Conservation (phyloP, 192 early-diverging fungal genomes). For the Backusella tuberculispora region DNA sequence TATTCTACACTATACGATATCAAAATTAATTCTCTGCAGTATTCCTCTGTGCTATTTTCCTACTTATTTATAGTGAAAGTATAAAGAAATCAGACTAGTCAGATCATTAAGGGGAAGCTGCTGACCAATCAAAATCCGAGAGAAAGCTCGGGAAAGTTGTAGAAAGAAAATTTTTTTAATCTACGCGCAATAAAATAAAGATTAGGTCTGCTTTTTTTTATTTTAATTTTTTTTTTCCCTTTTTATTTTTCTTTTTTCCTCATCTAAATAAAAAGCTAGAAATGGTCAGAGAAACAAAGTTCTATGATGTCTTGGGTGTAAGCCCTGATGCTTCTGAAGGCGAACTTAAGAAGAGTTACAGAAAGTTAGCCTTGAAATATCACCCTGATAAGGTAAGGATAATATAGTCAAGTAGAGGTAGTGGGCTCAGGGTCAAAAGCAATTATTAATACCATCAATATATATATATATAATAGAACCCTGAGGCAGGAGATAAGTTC, state of each 20-base stretch:
- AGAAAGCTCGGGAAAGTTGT: constrained; percentile 5
- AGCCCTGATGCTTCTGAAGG: constrained; percentile 69
- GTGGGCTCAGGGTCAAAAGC: neutral
- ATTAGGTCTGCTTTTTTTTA: neutral
- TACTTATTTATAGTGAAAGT: neutral
- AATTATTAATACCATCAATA: neutral
- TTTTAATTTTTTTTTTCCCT: constrained; percentile 3
- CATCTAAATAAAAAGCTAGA: constrained; percentile 24
- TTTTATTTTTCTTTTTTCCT: constrained; percentile 28
- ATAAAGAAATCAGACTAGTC: neutral
- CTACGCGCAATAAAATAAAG: neutral
- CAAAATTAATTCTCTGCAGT: neutral
- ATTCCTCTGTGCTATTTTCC: neutral
- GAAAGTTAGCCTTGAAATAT: constrained; percentile 94
- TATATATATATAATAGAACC: constrained; percentile 62
- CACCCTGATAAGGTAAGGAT: constrained; percentile 79
- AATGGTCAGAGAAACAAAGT: constrained; percentile 80
- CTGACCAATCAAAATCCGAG: neutral
- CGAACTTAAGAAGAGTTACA: constrained; percentile 97
- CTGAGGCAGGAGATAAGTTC: constrained; percentile 89
- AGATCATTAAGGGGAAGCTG: neutral
- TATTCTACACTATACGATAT: no score
- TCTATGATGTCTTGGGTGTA: constrained; percentile 92
- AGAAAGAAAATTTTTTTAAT: constrained; percentile 11
- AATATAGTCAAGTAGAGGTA: no score